A percentile compares a stretch with the other conserved stretches of the same genome.
These are phyloP conservation scores for Ogataea pignaliae DNA, from an alignment of 805 yeast genomes.

Conservation along the genomic window DNA sequence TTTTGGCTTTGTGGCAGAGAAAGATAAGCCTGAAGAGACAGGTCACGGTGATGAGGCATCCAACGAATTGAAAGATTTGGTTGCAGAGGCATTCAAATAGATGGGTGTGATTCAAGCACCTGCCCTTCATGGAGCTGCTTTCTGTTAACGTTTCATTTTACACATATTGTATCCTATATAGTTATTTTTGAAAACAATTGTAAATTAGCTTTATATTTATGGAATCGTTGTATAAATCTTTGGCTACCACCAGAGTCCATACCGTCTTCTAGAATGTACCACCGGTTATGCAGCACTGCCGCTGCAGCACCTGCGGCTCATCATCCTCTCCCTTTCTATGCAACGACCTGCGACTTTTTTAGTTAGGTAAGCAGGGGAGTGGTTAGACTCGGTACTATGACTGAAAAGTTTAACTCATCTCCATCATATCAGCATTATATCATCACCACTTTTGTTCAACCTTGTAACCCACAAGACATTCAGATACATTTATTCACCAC, in stretches of 20 bases:
- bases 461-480: too few relatives aligned
- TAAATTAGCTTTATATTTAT: neutral
- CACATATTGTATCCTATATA: neutral
- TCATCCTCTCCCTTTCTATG: too few relatives aligned
- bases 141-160: neutral
- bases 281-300: too few relatives aligned
- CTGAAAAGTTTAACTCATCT: too few relatives aligned
- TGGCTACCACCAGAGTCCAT: too few relatives aligned
- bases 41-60: conserved; percentile 21
- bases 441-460: too few relatives aligned
- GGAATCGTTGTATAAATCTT: neutral
- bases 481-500: too few relatives aligned
- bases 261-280: neutral
- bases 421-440: too few relatives aligned
- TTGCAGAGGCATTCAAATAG: conserved; percentile 31
- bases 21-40: conserved; percentile 6
- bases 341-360: too few relatives aligned
- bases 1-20: neutral
- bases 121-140: neutral
- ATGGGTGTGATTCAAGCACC: neutral
- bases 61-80: conserved; percentile 29
- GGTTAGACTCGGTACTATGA: too few relatives aligned
- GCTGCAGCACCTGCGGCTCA: too few relatives aligned
- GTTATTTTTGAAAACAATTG: neutral
- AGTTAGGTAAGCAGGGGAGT: too few relatives aligned